These are phyloP conservation scores for Achlya hypogyna DNA, from an alignment of 352 stramenopile species.

Conservation along the genomic window DNA sequence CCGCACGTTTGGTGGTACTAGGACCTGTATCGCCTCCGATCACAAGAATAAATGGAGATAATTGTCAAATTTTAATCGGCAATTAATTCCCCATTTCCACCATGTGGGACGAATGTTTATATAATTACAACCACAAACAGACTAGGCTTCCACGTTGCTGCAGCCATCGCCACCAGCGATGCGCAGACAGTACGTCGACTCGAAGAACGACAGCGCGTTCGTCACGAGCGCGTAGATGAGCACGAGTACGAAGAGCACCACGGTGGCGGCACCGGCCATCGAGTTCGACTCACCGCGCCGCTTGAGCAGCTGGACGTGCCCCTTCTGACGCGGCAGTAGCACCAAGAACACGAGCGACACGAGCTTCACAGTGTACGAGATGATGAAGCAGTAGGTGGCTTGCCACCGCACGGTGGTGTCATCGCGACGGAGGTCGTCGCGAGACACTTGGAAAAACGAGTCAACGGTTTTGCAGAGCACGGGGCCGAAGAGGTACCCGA, in stretches of 20 bases:
- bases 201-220: constrained; percentile 40
- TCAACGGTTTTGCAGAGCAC: constrained; percentile 9
- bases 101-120: no score
- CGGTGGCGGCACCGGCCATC: constrained; percentile 20
- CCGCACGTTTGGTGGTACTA: no score
- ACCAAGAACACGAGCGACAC: constrained; percentile 37
- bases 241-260: constrained; percentile 29
- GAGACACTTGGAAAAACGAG: not conserved
- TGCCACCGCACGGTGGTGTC: constrained; percentile 1
- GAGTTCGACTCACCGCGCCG: constrained; percentile 29
- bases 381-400: not conserved
- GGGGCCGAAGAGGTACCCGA: constrained; percentile 1
- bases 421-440: not conserved
- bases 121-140: not conserved
- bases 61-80: no score
- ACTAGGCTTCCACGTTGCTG: not conserved
- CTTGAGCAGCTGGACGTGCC: constrained; percentile 38
- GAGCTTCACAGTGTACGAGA: constrained; percentile 27
- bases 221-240: constrained; percentile 30
- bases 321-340: constrained; percentile 44
- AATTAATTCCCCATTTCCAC: no score
- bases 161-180: constrained; percentile 27
- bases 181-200: constrained; percentile 26
- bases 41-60: no score
- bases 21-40: no score